phyloP scores from a whole-genome alignment of 352 stramenopile species.

The Globisporangium sylvaticum region DNA sequence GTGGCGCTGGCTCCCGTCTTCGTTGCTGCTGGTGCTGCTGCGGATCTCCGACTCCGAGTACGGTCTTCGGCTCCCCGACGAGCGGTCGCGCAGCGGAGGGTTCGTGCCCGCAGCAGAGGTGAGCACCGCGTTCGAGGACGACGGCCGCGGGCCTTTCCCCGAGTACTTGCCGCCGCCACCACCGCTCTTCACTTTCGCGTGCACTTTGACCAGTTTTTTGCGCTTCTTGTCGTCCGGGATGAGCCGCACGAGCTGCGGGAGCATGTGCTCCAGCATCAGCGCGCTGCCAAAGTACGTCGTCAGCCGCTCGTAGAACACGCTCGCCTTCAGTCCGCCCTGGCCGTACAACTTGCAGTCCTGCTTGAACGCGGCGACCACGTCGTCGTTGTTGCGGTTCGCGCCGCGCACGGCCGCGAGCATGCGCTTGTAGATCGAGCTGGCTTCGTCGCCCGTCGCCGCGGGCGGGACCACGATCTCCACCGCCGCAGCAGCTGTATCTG shows the following conservation, averaged over 20 bases:
- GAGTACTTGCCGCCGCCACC: not conserved
- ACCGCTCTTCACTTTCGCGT: constrained; percentile 31
- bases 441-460: constrained; percentile 63
- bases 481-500: not conserved
- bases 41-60: constrained; percentile 43
- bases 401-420: constrained; percentile 75
- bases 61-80: constrained; percentile 29
- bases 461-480: constrained; percentile 42
- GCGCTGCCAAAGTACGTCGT: constrained; percentile 60
- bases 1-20: constrained; percentile 16
- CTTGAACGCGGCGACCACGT: constrained; percentile 72
- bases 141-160: constrained; percentile 20
- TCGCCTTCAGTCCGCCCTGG: constrained; percentile 53
- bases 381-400: constrained; percentile 68
- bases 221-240: constrained; percentile 78
- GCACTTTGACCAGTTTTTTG: constrained; percentile 62
- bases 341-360: constrained; percentile 75
- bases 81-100: constrained; percentile 14
- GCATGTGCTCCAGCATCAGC: constrained; percentile 79
- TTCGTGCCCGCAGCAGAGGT: constrained; percentile 24
- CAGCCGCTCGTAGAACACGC: constrained; percentile 59
- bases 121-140: constrained; percentile 31
- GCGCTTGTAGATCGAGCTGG: constrained; percentile 72
- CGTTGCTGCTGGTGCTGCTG: constrained; percentile 37
- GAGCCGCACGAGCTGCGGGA: constrained; percentile 68